Conservation (phyloP, 257 asterid genomes). For the Capsicum baccatum region DNA sequence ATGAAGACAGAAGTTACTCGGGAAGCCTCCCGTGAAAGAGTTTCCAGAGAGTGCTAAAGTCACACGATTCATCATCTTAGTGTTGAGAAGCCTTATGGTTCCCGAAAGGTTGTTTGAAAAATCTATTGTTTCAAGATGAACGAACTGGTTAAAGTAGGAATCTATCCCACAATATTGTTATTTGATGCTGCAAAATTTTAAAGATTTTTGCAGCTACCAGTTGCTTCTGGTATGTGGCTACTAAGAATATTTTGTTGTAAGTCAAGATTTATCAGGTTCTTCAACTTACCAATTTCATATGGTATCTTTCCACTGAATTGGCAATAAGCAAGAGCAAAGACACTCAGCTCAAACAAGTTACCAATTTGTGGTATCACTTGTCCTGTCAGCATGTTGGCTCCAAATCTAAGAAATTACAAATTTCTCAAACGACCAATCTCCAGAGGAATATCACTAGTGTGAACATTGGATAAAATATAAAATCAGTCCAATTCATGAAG, state of each 20-base stretch:
- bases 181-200: conserved; percentile 43
- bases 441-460: conserved; percentile 62
- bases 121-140: conserved; percentile 58
- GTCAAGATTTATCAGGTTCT: no score
- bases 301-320: no score
- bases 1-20: conserved; percentile 49
- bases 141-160: conserved; percentile 64
- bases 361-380: no score
- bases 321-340: no score
- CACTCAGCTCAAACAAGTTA: no score
- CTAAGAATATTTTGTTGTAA: no score
- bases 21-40: conserved; percentile 50
- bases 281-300: no score
- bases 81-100: conserved; percentile 44
- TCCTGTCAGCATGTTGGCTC: conserved; percentile 43
- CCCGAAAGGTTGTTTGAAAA: conserved; percentile 77
- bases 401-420: conserved; percentile 71
- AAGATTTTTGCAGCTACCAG: no score
- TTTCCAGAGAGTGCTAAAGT: conserved; percentile 57
- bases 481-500: conserved; percentile 64
- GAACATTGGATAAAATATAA: conserved; percentile 65
- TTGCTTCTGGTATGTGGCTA: no score
- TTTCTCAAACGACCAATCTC: conserved; percentile 63
- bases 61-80: conserved; percentile 55
- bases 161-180: conserved; percentile 59